A percentile compares a stretch with the other conserved stretches of the same genome.
Evolutionary conservation across 345 rosid species (phyloP).

Genomic region (Hibiscus trionum): DNA sequence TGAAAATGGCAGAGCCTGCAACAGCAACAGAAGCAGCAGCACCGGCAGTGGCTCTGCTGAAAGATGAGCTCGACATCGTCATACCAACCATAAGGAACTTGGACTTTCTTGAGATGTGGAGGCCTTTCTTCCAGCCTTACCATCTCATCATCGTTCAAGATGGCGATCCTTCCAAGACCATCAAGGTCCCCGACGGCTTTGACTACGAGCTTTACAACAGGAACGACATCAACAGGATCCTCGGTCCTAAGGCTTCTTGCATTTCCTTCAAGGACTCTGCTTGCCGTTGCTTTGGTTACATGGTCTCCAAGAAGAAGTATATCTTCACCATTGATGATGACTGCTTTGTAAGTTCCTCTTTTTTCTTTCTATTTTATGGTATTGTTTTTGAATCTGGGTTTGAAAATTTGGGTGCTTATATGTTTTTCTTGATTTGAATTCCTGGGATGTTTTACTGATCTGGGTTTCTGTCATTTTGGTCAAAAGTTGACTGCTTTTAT

Average conservation of each 20-base stretch:
- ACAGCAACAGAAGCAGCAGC: conserved; percentile 30
- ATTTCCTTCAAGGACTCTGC: conserved; percentile 97
- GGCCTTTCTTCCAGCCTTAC: conserved; percentile 91
- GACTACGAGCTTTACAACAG: conserved; percentile 91
- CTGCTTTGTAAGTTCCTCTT: conserved; percentile 65
- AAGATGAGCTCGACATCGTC: conserved; percentile 86
- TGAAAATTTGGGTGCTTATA: no score
- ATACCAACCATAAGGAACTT: conserved; percentile 91
- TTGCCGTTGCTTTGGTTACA: conserved; percentile 94
- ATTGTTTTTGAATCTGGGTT: not conserved
- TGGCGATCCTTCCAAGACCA: conserved; percentile 83
- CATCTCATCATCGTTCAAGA: conserved; percentile 95
- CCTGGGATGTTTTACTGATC: not conserved
- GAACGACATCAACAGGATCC: conserved; percentile 74
- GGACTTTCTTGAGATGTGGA: conserved; percentile 97
- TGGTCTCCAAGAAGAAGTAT: conserved; percentile 98
- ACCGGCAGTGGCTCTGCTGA: conserved; percentile 39
- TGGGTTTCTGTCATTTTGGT: not conserved
- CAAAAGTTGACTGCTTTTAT: conserved; percentile 14
- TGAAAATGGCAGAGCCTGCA: conserved; percentile 49
- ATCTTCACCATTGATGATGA: conserved; percentile 95
- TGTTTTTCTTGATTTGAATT: not conserved
- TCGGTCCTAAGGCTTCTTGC: conserved; percentile 92
- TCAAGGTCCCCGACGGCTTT: conserved; percentile 79
- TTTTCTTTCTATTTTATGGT: not conserved